Conservation (phyloP, 2,329 filamentous ascomycete genomes). For the Fusarium sp. region DNA sequence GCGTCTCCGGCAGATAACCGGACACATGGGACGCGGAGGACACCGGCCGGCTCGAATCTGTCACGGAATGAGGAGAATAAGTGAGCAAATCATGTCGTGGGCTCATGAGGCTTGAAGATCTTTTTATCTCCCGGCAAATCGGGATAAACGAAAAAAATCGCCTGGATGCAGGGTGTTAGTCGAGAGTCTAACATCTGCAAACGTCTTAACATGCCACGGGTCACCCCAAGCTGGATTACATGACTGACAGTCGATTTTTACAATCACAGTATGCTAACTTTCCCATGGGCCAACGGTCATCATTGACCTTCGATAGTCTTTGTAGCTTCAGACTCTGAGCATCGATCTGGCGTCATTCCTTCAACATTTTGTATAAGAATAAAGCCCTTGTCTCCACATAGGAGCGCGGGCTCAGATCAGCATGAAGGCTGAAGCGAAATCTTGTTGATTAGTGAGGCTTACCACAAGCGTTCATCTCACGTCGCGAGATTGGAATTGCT, state of each 20-base stretch:
- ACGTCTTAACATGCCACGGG: constrained; percentile 29
- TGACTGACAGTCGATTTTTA: constrained; percentile 3
- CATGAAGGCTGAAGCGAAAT: constrained; percentile 20
- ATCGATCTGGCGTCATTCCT: constrained; percentile 47
- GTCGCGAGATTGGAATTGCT: constrained; percentile 16
- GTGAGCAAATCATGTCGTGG: constrained; percentile 16
- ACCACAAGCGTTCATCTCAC: constrained; percentile 23
- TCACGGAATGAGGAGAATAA: constrained; percentile 35
- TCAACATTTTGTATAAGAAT: constrained; percentile 6
- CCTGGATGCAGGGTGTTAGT: constrained; percentile 3
- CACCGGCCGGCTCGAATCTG: constrained; percentile 38
- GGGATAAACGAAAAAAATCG: constrained; percentile 1
- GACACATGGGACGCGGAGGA: constrained; percentile 30
- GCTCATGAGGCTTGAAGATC: constrained; percentile 14
- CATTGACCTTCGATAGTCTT: background rate
- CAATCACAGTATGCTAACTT: background rate
- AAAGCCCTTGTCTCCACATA: constrained; percentile 23
- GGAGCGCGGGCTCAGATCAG: constrained; percentile 19
- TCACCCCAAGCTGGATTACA: constrained; percentile 9
- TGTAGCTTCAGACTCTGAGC: constrained; percentile 19
- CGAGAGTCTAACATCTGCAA: constrained; percentile 10
- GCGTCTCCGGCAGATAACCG: constrained; percentile 39
- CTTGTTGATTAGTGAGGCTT: constrained; percentile 31
- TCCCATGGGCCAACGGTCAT: background rate
- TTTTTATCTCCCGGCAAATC: constrained; percentile 11